Evolutionary conservation across 202 grass and related monocot species (phyloP), one percentile per base, ranked within the genome.

Genomic region (Saccharum hybrid): DNA sequence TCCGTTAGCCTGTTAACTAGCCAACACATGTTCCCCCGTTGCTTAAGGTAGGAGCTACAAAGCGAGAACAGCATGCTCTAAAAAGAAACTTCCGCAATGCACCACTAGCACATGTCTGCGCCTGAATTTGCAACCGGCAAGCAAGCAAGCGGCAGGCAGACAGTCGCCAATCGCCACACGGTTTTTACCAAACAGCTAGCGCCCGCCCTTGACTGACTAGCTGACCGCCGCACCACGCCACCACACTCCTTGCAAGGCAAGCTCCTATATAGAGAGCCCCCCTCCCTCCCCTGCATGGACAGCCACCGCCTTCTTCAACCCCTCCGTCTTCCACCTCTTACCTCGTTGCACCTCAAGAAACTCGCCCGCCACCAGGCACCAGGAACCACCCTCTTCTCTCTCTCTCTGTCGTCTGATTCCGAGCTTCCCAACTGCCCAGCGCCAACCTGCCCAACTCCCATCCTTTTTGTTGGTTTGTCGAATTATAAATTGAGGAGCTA

Each of bases 161-260:
- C 83, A 64, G 81, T 87, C 88, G 39, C 74, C 83, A 64, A 77
- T 87, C 88, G 39, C 74, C 86, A 62, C 57, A 87, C 71, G 81
- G 80, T 68, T 84, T 86, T 88, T 73, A 77, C 86, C 60, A 46
- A 66, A 81, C 76, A 43, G 77, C 43, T 67, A 67, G 54, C 40
- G 41, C 23, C 62, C 63, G 48, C 12, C 13, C 48, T 6, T 5
- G 26, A 18, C 23, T 31, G 15, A 64, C 61, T 43, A 42, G 84
- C 89, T 87, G 90, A 92, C 87, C 87, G 72, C 22, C n/a, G 60
- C 84, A 89, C 90, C 76, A 42, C 81, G 9, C 36, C 38, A 4
- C 8, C 12, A 9, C 37, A 5, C 37, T 2, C 38, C 37, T 2
- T 48, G 2, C 38, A 22, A 60, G n/a, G n/a, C 56, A 21, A 15